Evolutionary conservation across 805 yeast genomes (phyloP).

Genomic region (Clavispora santaluciae): DNA sequence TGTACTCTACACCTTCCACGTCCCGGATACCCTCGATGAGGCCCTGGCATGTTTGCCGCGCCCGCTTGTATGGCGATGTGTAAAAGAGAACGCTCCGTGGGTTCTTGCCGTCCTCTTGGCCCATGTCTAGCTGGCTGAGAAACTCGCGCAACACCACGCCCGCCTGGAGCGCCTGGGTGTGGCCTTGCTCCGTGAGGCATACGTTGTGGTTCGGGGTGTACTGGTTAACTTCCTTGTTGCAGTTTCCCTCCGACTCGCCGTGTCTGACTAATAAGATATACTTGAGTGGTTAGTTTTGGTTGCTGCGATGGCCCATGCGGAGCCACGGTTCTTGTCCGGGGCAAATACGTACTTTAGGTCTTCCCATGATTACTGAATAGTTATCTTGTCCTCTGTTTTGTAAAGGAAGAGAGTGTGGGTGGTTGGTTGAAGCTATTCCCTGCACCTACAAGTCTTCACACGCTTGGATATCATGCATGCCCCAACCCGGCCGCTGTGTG

Average conservation of each 20-base stretch:
- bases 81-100: constrained; percentile 57
- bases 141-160: constrained; percentile 48
- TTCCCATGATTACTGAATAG: constrained; percentile 22
- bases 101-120: constrained; percentile 8
- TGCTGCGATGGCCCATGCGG: too few species aligned
- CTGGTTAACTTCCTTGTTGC: constrained; percentile 76
- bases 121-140: constrained; percentile 27
- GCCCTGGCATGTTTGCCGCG: constrained; percentile 78
- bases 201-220: constrained; percentile 77
- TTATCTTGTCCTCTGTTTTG: background rate
- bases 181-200: constrained; percentile 68
- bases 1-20: constrained; percentile 41
- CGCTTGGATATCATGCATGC: background rate
- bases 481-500: background rate
- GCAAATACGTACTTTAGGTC: constrained; percentile 29
- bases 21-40: constrained; percentile 53
- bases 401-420: background rate
- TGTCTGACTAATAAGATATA: constrained; percentile 80
- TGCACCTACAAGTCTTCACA: background rate
- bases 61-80: constrained; percentile 82
- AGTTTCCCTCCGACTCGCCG: constrained; percentile 90
- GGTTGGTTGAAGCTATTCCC: background rate
- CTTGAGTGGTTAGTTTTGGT: constrained; percentile 22
- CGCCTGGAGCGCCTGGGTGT: constrained; percentile 55
- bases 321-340: too few species aligned